Evolutionary conservation across 306 rosid genomes (phyloP).

Genomic region (Cucurbita moschata): DNA sequence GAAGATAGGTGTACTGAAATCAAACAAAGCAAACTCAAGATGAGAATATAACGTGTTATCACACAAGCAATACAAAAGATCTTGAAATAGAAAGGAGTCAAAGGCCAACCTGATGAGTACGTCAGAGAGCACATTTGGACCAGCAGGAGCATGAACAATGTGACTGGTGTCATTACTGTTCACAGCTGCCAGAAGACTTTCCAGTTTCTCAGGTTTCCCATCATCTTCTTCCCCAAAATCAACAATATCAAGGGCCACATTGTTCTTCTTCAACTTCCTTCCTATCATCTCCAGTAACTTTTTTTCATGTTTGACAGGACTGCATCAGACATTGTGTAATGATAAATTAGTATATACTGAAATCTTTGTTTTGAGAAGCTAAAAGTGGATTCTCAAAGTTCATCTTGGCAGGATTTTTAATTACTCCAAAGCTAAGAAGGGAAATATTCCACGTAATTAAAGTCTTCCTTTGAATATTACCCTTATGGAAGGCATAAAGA

Average conservation of each 20-base stretch:
- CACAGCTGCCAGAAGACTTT: conserved; percentile 68
- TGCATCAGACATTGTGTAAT: conserved; percentile 16
- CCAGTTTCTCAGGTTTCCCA: conserved; percentile 70
- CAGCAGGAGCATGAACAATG: conserved; percentile 44
- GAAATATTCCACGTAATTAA: not conserved
- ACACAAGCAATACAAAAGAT: not conserved
- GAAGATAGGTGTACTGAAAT: conserved; percentile 82
- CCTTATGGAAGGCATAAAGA: not conserved
- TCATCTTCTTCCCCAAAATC: conserved; percentile 90
- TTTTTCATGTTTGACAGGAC: conserved; percentile 66
- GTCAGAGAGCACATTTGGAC: conserved; percentile 47
- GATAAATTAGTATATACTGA: not conserved
- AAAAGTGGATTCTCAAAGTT: not conserved
- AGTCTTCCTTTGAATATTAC: not conserved
- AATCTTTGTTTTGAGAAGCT: not conserved
- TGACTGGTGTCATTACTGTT: conserved; percentile 71
- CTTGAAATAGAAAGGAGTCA: not conserved
- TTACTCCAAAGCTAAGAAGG: not conserved
- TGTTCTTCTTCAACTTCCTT: conserved; percentile 77
- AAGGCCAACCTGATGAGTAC: conserved; percentile 48
- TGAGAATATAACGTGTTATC: not conserved
- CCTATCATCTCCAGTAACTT: conserved; percentile 76
- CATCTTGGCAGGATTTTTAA: not conserved
- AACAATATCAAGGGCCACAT: conserved; percentile 79
- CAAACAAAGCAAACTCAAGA: not conserved